phyloP scores from a whole-genome alignment of 192 early-diverging fungal species.

The Gryganskiella cystojenkinii region DNA sequence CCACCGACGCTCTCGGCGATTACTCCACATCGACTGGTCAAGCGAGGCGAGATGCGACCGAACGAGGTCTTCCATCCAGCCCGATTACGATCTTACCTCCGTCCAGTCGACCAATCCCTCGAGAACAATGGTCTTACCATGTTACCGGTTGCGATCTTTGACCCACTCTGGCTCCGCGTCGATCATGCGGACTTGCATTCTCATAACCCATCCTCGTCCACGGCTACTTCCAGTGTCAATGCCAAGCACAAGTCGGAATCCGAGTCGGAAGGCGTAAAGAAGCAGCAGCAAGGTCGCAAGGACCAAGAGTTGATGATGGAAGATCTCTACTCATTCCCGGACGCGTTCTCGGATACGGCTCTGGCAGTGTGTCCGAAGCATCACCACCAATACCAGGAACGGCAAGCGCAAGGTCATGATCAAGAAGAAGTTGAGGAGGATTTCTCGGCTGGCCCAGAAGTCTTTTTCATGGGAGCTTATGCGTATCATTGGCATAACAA shows the following conservation, averaged over 20 bases:
- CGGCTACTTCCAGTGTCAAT: too few species aligned
- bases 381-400: neutral
- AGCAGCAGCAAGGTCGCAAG: neutral
- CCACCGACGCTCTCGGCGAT: too few species aligned
- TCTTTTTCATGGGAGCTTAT: slow-evolving; percentile 46
- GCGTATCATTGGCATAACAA: slow-evolving; percentile 55
- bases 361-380: slow-evolving; percentile 26
- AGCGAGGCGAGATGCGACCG: slow-evolving; percentile 37
- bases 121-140: slow-evolving; percentile 40
- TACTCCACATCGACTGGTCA: neutral
- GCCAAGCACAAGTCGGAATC: too few species aligned
- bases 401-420: neutral
- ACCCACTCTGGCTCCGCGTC: slow-evolving; percentile 50
- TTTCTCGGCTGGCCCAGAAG: slow-evolving; percentile 39
- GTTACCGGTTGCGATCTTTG: slow-evolving; percentile 45
- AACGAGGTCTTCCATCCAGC: slow-evolving; percentile 50
- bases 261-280: too few species aligned
- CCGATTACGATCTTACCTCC: slow-evolving; percentile 30
- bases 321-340: slow-evolving; percentile 21
- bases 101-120: slow-evolving; percentile 14
- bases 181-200: slow-evolving; percentile 26
- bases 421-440: neutral
- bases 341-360: slow-evolving; percentile 14
- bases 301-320: slow-evolving; percentile 27
- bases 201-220: neutral